A percentile compares a stretch with the other conserved stretches of the same genome.
Conservation (phyloP, 495 filamentous ascomycete genomes). For the Hyaloscypha finlandica region DNA sequence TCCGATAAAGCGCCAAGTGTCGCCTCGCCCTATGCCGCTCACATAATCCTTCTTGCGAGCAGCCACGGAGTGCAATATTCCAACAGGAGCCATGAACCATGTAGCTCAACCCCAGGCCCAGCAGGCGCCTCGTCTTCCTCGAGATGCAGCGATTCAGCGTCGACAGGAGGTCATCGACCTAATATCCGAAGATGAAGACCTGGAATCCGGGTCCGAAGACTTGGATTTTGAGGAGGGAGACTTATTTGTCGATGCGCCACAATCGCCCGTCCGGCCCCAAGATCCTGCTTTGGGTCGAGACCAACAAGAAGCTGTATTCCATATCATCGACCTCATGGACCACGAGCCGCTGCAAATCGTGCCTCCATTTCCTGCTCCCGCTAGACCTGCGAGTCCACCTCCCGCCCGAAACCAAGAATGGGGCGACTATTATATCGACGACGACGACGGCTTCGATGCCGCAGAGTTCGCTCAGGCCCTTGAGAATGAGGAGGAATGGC, state of each 20-base stretch:
- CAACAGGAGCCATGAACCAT: neutral
- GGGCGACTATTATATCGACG: neutral
- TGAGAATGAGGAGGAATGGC: neutral
- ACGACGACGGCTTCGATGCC: neutral
- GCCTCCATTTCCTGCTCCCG: neutral
- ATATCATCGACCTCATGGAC: neutral
- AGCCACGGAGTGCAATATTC: neutral
- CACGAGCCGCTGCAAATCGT: neutral
- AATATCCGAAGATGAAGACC: neutral
- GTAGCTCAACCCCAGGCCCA: neutral
- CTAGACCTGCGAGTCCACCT: neutral
- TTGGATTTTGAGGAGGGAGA: neutral
- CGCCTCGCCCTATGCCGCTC: neutral
- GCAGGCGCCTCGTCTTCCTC: neutral
- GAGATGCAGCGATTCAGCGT: neutral
- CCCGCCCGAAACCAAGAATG: neutral
- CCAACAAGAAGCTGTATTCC: neutral
- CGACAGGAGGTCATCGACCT: conserved; percentile 4
- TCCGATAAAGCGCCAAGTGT: neutral
- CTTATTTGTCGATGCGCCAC: neutral
- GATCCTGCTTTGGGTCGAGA: neutral
- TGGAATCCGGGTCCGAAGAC: neutral
- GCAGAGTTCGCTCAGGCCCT: neutral
- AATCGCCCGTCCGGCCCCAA: neutral
- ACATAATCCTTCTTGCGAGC: neutral